Base-by-base conservation (phyloP, 2,329 filamentous ascomycete species). In the Xylaria sp. region DNA sequence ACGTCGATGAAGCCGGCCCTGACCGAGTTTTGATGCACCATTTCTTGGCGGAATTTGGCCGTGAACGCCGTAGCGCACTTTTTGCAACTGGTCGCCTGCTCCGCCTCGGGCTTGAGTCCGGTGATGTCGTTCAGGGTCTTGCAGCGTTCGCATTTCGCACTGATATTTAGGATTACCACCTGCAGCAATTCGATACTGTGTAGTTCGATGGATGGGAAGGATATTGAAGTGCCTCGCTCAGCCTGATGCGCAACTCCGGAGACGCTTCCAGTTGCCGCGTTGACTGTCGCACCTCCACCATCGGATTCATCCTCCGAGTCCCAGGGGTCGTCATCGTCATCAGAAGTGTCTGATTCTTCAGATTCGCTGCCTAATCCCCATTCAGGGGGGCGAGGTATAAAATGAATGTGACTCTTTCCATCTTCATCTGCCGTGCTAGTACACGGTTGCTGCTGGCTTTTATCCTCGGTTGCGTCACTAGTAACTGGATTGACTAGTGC, bases 1-100 rank as follows among this genome's bases (percentile, higher is more conserved):
- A 91, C 73, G 69, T 94, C 90, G 53, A 95, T 72, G 69, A 92
- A 92, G 4, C 91, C 91, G 11, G 89, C 90, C 53, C 89, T 79
- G n/a, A 82, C 79, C 3, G 89, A 90, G 72, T 87, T 82, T 48
- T 82, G 77, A 71, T 94, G 91, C 57, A 94, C 83, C 52, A 91
- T 72, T 66, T 91, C 87, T 62, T 80, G 80, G 34, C 87, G 81
- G 69, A 86, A 92, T 48, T 68, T 77, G 42, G 80, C 75, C 1
- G 74, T 73, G 26, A 87, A 75, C 0, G 72, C 67, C 1, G 76
- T 77, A 2, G 78, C 80, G 64, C 85, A 88, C 62, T 86, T 86
- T 53, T 75, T 81, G 71, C 86, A 88, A 63, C 74, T 80, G 34
- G 75, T 68, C 1, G 73, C 68, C 66, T 83, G 84, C 56, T 79